These are phyloP conservation scores for Spathaspora arborariae DNA, from an alignment of 805 yeast species.

Conservation along the genomic window DNA sequence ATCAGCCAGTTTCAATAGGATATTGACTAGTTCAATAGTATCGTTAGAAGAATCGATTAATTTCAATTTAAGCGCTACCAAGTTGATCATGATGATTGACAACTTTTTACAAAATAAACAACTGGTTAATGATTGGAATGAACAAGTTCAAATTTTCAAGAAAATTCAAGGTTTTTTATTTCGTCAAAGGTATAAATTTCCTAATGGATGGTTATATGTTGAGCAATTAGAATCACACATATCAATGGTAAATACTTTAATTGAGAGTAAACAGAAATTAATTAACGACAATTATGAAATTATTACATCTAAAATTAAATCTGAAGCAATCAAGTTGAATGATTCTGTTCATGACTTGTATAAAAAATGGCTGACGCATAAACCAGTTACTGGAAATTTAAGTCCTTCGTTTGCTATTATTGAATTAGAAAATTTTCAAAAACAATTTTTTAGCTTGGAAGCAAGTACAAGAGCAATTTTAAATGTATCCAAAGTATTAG, in stretches of 20 bases:
- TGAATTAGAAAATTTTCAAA: conserved; percentile 25
- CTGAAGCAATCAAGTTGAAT: conserved; percentile 35
- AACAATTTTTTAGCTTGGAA: conserved; percentile 3
- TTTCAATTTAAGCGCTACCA: conserved; percentile 34
- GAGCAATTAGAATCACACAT: conserved; percentile 61
- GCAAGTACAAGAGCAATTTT: conserved; percentile 20
- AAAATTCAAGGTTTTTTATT: conserved; percentile 35
- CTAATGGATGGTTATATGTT: conserved; percentile 51
- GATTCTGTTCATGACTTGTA: conserved; percentile 25
- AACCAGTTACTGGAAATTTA: conserved; percentile 42
- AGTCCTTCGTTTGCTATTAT: conserved; percentile 43
- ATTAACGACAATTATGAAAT: conserved; percentile 42
- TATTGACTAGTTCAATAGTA: conserved; percentile 6
- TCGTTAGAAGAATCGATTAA: conserved; percentile 26
- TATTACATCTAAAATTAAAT: conserved; percentile 37
- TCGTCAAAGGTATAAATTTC: conserved; percentile 45
- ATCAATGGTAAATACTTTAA: conserved; percentile 36
- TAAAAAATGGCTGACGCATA: conserved; percentile 46
- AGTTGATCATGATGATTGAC: conserved; percentile 38
- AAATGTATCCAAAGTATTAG: conserved; percentile 23
- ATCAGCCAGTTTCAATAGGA: conserved; percentile 25
- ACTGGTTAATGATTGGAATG: conserved; percentile 13
- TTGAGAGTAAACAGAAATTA: conserved; percentile 27
- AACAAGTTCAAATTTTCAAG: conserved; percentile 11
- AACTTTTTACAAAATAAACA: conserved; percentile 11